Evolutionary conservation across 805 yeast species (phyloP).

Genomic region (Candida qinlingensis): DNA sequence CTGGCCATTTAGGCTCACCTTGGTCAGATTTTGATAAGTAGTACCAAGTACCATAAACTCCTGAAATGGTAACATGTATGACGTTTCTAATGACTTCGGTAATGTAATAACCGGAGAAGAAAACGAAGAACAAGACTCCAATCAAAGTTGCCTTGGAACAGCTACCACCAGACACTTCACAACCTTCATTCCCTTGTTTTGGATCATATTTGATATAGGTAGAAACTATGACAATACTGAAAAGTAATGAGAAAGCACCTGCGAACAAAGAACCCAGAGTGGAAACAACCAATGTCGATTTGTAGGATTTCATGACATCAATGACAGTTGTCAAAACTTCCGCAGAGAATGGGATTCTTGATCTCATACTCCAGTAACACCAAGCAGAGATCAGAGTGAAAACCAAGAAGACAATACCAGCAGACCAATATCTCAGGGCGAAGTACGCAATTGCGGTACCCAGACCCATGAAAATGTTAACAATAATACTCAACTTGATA

Average conservation of each 20-base stretch:
- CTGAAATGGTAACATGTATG: slow-evolving; percentile 76
- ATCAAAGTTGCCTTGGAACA: slow-evolving; percentile 57
- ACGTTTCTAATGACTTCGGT: slow-evolving; percentile 79
- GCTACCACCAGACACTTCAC: slow-evolving; percentile 44
- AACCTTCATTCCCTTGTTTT: slow-evolving; percentile 43
- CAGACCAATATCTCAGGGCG: slow-evolving; percentile 64
- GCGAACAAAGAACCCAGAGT: slow-evolving; percentile 53
- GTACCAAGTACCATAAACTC: slow-evolving; percentile 90
- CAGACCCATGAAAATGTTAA: slow-evolving; percentile 62
- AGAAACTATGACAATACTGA: slow-evolving; percentile 64
- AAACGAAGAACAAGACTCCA: slow-evolving; percentile 65
- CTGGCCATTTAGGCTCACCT: slow-evolving; percentile 76
- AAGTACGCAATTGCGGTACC: slow-evolving; percentile 77
- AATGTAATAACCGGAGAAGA: slow-evolving; percentile 79
- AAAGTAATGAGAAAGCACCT: slow-evolving; percentile 60
- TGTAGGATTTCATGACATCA: slow-evolving; percentile 68
- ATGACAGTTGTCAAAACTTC: slow-evolving; percentile 66
- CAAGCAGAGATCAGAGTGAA: slow-evolving; percentile 61
- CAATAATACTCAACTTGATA: slow-evolving; percentile 61
- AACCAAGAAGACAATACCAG: slow-evolving; percentile 68
- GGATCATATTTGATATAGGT: slow-evolving; percentile 76
- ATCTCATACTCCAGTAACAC: slow-evolving; percentile 68
- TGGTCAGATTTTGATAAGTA: slow-evolving; percentile 70
- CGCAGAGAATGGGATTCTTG: slow-evolving; percentile 70
- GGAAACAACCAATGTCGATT: slow-evolving; percentile 61